Base-by-base conservation (phyloP, 2,329 filamentous ascomycete genomes). In the Incumbomyces lentus region DNA sequence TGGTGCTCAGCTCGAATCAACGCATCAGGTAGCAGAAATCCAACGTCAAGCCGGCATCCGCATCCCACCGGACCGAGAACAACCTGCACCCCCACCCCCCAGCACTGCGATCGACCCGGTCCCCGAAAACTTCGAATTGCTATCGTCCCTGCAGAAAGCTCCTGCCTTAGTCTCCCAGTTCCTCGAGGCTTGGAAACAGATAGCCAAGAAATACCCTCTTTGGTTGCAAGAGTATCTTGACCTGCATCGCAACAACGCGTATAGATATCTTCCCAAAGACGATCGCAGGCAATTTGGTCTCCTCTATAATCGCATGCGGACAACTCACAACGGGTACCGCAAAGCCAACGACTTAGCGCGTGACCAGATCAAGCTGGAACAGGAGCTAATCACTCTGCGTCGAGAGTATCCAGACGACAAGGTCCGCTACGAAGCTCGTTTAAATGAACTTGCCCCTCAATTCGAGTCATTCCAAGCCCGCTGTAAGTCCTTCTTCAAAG, bases 1-100 rank as follows among this genome's bases (percentile, higher is more conserved):
- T 36, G 39, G 16, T 22, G 33, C 47, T 18, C 35, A 37, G n/a
- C 14, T 48, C 17, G 31, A 48, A 18, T 45, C 22, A 12, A n/a
- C 12, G 8, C 39, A 44, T 17, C 17, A 39, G 5, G 40, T 44
- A 5, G 26, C 34, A 10, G 13, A 47, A 26, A 19, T 17, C 3
- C 35, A 44, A 29, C 8, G 12, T 17, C 16, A 19, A 12, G 11
- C 22, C 14, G 35, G 18, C 6, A 35, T 40, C 8, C 13, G 19
- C 4, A 11, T 40, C 16, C 49, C 38, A 3, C 18, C 19, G 10
- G 13, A 50, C 18, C 39, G 40, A 10, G 11, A 17, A n/a, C 39
- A 37, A 17, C 33, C 39, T 17, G 18, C 14, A 2, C 38, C 45
- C 40, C 11, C 16, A 40, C 39, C 40, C 17, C 30, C 38, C 12